Base-by-base conservation (phyloP, 208 protist species). In the Eutreptiella sp. region DNA sequence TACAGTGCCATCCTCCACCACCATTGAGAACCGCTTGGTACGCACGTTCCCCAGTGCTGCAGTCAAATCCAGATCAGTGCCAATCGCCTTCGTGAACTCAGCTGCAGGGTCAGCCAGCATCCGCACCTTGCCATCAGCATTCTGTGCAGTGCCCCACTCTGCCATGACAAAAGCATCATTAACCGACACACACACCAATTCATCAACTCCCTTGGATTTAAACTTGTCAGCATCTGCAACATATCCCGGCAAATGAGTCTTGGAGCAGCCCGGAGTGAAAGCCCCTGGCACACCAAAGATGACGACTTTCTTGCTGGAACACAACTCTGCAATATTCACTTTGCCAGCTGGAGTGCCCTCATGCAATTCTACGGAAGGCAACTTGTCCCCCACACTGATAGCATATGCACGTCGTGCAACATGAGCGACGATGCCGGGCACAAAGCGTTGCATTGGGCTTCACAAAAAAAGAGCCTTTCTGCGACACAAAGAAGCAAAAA, bases 151-250 rank as follows among this genome's bases (percentile, higher is more conserved):
- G 14, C 50, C 54, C 63, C 63, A 74, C 14, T 32, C 39, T 4
- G 14, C 29, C 53, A 72, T 66, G 23, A 66, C 65, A 45, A 73
- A 74, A 0, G 53, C 21, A 38, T 74, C 63, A 43, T 74, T 72
- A 2, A 72, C 68, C n/a, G 53, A 19, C 4, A 74, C 26, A 47
- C 66, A 73, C 0, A 23, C 43, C 16, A 74, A 61, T 4, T 54
- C 47, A 16, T 72, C 63, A 23, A 38, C 34, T 16, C 68, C 63
- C 45, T 48, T 48, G 29, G 36, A 34, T 39, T 72, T 72, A 39
- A 71, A 4, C 55, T 74, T 43, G 3, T 64, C 45, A 32, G 26
- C 41, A n/a, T 59, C 19, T 21, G 47, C 35, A 4, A 70, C 63
- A 38, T 63, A 73, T 23, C 63, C 67, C n/a, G 68, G 68, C 11